Evolutionary conservation across 805 yeast genomes (phyloP).

Genomic region (Candida quercuum): DNA sequence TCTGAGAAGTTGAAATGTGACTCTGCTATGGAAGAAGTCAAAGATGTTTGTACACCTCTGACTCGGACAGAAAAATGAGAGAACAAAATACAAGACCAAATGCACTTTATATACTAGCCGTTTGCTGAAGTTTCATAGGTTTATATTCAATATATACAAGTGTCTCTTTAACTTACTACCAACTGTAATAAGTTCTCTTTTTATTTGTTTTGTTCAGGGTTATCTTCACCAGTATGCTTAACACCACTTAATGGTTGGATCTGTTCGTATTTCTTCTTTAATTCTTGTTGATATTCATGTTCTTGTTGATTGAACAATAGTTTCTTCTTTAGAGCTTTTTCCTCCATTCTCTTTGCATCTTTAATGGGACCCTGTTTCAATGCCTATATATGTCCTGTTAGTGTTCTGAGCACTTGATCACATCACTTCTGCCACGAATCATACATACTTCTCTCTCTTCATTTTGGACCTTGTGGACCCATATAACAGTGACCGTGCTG

Average conservation of each 20-base stretch:
- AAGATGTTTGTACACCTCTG: too few species aligned
- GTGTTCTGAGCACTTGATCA: conserved; percentile 1
- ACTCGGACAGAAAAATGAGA: too few species aligned
- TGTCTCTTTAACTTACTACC: background rate
- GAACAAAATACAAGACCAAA: too few species aligned
- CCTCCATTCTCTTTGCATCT: conserved; percentile 53
- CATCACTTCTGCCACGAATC: background rate
- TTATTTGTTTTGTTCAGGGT: conserved; percentile 3
- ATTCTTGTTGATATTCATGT: conserved; percentile 57
- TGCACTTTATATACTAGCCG: too few species aligned
- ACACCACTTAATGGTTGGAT: conserved; percentile 62
- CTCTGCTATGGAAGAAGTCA: too few species aligned
- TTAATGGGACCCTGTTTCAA: conserved; percentile 80
- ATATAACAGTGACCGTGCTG: conserved; percentile 55
- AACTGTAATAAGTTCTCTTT: background rate
- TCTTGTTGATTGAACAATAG: conserved; percentile 50
- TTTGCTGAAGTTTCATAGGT: too few species aligned
- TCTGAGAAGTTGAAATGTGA: too few species aligned
- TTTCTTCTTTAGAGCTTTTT: conserved; percentile 27
- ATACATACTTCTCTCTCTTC: conserved; percentile 55
- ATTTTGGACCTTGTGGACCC: conserved; percentile 67
- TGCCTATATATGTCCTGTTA: conserved; percentile 31
- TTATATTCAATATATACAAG: background rate
- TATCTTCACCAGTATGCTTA: conserved; percentile 37
- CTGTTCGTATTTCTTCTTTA: conserved; percentile 50